A percentile compares a stretch with the other conserved stretches of the same genome.
Conservation (phyloP, 2,329 filamentous ascomycete genomes). For the Aspergillus sp. region DNA sequence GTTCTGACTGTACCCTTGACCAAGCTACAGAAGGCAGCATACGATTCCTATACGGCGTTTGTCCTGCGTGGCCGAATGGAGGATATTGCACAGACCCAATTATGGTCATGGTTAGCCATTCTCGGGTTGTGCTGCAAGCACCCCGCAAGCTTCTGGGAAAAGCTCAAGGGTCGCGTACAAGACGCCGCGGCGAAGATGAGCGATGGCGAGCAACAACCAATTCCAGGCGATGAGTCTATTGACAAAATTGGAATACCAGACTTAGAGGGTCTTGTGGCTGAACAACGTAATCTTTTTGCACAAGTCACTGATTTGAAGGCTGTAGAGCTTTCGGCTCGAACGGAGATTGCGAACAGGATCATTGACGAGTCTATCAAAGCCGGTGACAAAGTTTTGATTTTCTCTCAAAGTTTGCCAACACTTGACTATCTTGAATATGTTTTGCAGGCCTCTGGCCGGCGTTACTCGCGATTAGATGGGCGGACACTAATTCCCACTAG, state of each 20-base stretch:
- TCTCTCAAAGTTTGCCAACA: slow-evolving; percentile 70
- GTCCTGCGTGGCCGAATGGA: slow-evolving; percentile 32
- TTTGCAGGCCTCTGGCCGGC: slow-evolving; percentile 51
- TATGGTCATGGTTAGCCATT: slow-evolving; percentile 58
- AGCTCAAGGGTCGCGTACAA: slow-evolving; percentile 45
- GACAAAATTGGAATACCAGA: slow-evolving; percentile 37
- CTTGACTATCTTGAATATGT: slow-evolving; percentile 67
- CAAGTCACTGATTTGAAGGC: slow-evolving; percentile 39
- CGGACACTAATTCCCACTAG: slow-evolving; percentile 56
- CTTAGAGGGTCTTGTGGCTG: slow-evolving; percentile 31
- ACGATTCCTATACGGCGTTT: slow-evolving; percentile 54
- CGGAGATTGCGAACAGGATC: slow-evolving; percentile 66
- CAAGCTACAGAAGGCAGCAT: slow-evolving; percentile 62
- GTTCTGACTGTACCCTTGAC: slow-evolving; percentile 74
- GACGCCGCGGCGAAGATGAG: slow-evolving; percentile 16
- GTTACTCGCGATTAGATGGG: slow-evolving; percentile 67
- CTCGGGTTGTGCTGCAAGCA: slow-evolving; percentile 60
- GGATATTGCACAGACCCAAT: slow-evolving; percentile 39
- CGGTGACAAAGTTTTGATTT: slow-evolving; percentile 76
- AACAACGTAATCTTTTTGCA: slow-evolving; percentile 31
- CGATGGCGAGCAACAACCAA: slow-evolving; percentile 13
- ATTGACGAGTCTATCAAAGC: slow-evolving; percentile 61
- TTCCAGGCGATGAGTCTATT: slow-evolving; percentile 34
- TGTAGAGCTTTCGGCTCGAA: slow-evolving; percentile 65
- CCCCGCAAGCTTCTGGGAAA: slow-evolving; percentile 53